Conservation (phyloP, 2,329 filamentous ascomycete genomes). For the Onygenales sp. region DNA sequence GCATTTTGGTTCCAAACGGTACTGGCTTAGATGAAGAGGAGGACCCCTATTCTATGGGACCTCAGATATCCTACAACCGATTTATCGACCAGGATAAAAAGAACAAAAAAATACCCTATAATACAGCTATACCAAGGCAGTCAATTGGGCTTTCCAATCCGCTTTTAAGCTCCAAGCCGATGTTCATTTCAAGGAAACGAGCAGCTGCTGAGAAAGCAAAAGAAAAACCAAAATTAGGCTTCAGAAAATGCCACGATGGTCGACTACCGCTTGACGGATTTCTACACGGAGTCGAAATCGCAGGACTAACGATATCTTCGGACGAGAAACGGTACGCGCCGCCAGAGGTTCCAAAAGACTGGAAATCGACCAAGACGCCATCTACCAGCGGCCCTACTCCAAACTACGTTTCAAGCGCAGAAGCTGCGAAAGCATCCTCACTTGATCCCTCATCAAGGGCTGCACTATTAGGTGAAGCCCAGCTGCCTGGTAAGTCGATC, state of each 20-base stretch:
- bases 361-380: constrained; percentile 55
- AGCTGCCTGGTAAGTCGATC: constrained; percentile 82
- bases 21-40: constrained; percentile 94
- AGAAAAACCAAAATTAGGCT: constrained; percentile 25
- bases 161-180: constrained; percentile 54
- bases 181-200: constrained; percentile 64
- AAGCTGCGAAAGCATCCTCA: constrained; percentile 66
- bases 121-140: constrained; percentile 26
- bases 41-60: constrained; percentile 85
- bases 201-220: constrained; percentile 31
- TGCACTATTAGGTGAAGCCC: constrained; percentile 67
- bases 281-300: constrained; percentile 51
- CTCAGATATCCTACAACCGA: constrained; percentile 78
- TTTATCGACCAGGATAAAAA: constrained; percentile 73
- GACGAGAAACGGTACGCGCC: constrained; percentile 37
- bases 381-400: constrained; percentile 21
- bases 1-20: constrained; percentile 82
- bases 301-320: constrained; percentile 37
- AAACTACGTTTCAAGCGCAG: constrained; percentile 57
- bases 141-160: constrained; percentile 51
- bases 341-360: constrained; percentile 45
- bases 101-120: constrained; percentile 53
- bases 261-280: constrained; percentile 73
- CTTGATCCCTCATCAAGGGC: constrained; percentile 70
- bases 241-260: constrained; percentile 73